Base-by-base conservation (phyloP, 2,329 filamentous ascomycete genomes). In the Neofusicoccum kwambonambiense region DNA sequence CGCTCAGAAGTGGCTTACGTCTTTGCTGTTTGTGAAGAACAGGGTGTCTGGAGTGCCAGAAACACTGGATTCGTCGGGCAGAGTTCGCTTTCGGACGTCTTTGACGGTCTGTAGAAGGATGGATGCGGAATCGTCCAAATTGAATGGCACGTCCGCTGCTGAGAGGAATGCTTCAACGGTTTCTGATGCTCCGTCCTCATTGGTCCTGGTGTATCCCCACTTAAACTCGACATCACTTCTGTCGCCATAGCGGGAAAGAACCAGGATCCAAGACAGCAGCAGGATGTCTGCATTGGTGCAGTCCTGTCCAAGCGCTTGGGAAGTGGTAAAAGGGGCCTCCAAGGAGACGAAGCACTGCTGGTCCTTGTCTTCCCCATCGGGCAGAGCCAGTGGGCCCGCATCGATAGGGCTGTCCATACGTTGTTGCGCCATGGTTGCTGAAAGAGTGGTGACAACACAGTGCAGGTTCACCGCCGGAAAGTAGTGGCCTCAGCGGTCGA, bases 181-280 rank as follows among this genome's bases (percentile, higher is more conserved):
- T 2, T 15, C 51, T 3, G 11, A 4, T 39, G 37, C 15, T 39
- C 13, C 37, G 6, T 49, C 35, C n/a, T 64, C 11, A 8, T 34
- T 15, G 27, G 27, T 31, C 27, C 7, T 31, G 8, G 1, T 42
- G 61, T 57, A 47, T 31, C 47, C 61, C 61, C 61, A 64, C 3
- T 11, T 17, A n/a, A 64, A 45, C 3, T 41, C 49, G 49, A 50
- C n/a, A n/a, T 64, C 47, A 35, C 47, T 37, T 27, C 15, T 41
- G n/a, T 49, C 47, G 35, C 22, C 19, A 34, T 42, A 41, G 13
- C 61, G 61, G 19, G 35, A 35, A n/a, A 64, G 61, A 0, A 57
- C 35, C 15, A 64, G 17, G n/a, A 64, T 11, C 61, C 61, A 64
- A 11, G 61, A 6, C 47, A 64, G 37, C 9, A 64, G 50, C 47